Evolutionary conservation across 441 rosid species (phyloP), one percentile per base, ranked within the genome.

Genomic region (Eutrema salsugineum): DNA sequence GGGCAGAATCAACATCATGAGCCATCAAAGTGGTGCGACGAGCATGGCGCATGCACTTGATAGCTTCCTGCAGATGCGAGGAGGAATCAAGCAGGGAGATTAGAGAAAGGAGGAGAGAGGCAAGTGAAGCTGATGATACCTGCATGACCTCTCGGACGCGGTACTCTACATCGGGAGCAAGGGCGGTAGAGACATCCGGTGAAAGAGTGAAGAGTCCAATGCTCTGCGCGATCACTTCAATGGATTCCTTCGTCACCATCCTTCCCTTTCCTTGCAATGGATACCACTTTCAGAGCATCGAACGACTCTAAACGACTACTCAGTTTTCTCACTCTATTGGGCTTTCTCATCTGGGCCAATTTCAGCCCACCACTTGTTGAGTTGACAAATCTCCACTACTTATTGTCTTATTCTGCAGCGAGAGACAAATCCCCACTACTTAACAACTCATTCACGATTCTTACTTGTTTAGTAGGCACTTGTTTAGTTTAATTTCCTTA

Each of bases 81-180:
- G 36, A 7, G 27, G 5, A 51, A 47, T 53, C 8, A 19, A 66
- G 27, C 19, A 42, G 6, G 40, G 40, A 36, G 20, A 71, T 32
- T 8, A 20, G 28, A 57, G 17, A n/a, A 9, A 11, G 24, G 36
- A 38, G 8, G 63, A 43, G 24, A 19, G 48, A 43, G 9, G 3
- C 4, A 9, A 11, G 49, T 4, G 22, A 11, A n/a, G 49, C 36
- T 1, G 63, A 39, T 6, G n/a, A 35, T 44, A 83, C 92, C 88
- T 85, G 92, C 90, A 87, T 87, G 50, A 83, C 78, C 82, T 85
- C 92, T 20, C 81, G 88, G 61, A 85, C 79, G 9, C 92, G 88
- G 71, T 85, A 85, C 58, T 85, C 92, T n/a, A 87, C 88, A 76
- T 87, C 90, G 1, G 87, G 86, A 51, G 87, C 87, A n/a, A 87